These are phyloP conservation scores for Naganishia sp. DNA, from an alignment of 1,284 basidiomycete genomes.

Conservation along the genomic window DNA sequence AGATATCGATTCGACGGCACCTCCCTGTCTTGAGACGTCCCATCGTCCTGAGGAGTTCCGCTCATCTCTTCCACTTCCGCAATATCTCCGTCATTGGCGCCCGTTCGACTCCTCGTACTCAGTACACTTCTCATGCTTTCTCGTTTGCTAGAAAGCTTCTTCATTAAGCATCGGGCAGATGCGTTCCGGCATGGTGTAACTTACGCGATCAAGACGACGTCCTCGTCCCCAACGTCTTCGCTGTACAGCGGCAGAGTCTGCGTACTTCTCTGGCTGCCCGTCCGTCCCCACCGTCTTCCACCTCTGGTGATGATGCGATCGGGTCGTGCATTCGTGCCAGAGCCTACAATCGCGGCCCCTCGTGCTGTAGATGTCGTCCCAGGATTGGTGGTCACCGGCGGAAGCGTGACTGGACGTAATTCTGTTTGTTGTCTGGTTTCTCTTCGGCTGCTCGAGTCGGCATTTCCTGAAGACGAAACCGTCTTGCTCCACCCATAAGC, in stretches of 20 bases:
- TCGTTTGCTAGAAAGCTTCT: constrained; percentile 29
- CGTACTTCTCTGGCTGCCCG: constrained; percentile 31
- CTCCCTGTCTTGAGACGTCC: not conserved
- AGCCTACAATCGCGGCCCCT: not conserved
- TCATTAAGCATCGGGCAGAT: not conserved
- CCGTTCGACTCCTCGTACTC: constrained; percentile 13
- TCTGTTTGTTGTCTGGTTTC: constrained; percentile 18
- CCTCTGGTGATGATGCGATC: constrained; percentile 29
- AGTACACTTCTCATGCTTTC: constrained; percentile 30
- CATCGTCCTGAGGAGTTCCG: not conserved
- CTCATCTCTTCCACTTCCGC: constrained; percentile 18
- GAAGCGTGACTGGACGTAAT: constrained; percentile 19
- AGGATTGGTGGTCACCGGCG: constrained; percentile 2
- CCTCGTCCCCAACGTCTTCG: constrained; percentile 34
- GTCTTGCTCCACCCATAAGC: constrained; percentile 3
- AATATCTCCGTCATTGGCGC: constrained; percentile 8
- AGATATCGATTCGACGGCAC: too few species aligned
- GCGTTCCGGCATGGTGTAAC: not conserved
- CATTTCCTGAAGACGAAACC: not conserved
- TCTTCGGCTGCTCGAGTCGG: not conserved
- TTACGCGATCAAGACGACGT: constrained; percentile 33
- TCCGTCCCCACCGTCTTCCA: constrained; percentile 32
- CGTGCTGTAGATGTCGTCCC: not conserved
- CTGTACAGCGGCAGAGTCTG: constrained; percentile 31
- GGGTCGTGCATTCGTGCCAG: not conserved